phyloP scores from a whole-genome alignment of 1,284 basidiomycete species.

The Moesziomyces parantarcticus region DNA sequence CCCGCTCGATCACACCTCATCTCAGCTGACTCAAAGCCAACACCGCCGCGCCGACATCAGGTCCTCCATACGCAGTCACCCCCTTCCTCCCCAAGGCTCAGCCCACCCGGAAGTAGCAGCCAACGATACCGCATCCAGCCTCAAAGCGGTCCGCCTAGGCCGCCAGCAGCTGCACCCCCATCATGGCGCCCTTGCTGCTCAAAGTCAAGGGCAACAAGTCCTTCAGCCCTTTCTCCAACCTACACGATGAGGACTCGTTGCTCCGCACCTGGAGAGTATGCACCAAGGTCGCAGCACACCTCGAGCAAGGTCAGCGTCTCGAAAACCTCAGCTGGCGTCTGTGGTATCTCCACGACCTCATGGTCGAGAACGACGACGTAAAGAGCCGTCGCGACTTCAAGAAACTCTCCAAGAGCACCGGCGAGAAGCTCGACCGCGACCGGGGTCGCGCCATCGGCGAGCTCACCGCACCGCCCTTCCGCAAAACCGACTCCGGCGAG shows the following conservation, averaged over 20 bases:
- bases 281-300: constrained; percentile 54
- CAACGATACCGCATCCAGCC: too few species aligned
- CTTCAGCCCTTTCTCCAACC: constrained; percentile 55
- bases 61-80: too few species aligned
- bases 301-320: constrained; percentile 60
- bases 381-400: constrained; percentile 45
- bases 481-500: constrained; percentile 47
- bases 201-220: constrained; percentile 58
- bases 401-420: constrained; percentile 43
- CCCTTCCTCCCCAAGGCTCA: too few species aligned
- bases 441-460: constrained; percentile 41
- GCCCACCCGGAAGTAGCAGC: too few species aligned
- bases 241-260: constrained; percentile 54
- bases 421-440: constrained; percentile 53
- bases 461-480: constrained; percentile 49
- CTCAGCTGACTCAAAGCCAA: too few species aligned
- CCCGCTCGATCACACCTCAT: too few species aligned
- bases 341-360: constrained; percentile 55
- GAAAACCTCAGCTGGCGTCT: constrained; percentile 60
- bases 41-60: too few species aligned
- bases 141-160: too few species aligned
- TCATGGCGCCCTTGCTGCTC: constrained; percentile 44
- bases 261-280: constrained; percentile 49
- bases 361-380: constrained; percentile 49
- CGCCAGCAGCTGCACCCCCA: not conserved